Base-by-base conservation (phyloP, 2,329 filamentous ascomycete species). In the Botrytis cinerea region DNA sequence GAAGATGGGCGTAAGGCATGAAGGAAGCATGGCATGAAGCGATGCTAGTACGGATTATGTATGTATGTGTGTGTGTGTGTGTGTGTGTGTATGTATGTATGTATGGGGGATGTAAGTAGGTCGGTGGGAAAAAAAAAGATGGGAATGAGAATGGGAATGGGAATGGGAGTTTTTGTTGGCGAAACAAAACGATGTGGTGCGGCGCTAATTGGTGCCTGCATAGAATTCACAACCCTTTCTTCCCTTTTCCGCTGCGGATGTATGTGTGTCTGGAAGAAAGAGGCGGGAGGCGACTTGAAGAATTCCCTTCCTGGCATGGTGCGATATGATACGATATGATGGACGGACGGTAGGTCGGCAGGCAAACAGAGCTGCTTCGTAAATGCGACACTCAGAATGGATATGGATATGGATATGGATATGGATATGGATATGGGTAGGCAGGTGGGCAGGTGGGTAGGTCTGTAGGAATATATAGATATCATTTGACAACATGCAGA, bases 161-260 rank as follows among this genome's bases (percentile, higher is more conserved):
- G 60, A 43, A 63, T 48, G 63, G 46, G 46, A 67, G n/a, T 54
- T 54, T 38, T 25, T 57, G 51, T 67, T 51, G 35, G 62, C 43
- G 32, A 38, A 66, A 51, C 28, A 38, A 67, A 40, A 51, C 10
- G 43, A 48, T 18, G 25, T 40, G 25, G 46, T 16, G 32, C 16
- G 46, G 64, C 64, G 64, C 45, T 68, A 54, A 68, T 28, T 68
- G 63, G 46, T 67, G 63, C 63, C 63, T 67, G 63, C 45, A 67
- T 67, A n/a, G 45, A 43, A 62, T 62, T 40, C 25, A 62, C 60
- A 40, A 10, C 25, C 59, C 60, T 61, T 59, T 59, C 51, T 59
- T 59, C 57, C 57, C 57, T 59, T n/a, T 61, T 38, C 59, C 59
- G 59, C 59, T 61, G 59, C 22, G 6, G 16, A 35, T n/a, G 48